Evolutionary conservation across 345 rosid species (phyloP), one percentile per base, ranked within the genome.

Genomic region (Citrus mangshanensis): DNA sequence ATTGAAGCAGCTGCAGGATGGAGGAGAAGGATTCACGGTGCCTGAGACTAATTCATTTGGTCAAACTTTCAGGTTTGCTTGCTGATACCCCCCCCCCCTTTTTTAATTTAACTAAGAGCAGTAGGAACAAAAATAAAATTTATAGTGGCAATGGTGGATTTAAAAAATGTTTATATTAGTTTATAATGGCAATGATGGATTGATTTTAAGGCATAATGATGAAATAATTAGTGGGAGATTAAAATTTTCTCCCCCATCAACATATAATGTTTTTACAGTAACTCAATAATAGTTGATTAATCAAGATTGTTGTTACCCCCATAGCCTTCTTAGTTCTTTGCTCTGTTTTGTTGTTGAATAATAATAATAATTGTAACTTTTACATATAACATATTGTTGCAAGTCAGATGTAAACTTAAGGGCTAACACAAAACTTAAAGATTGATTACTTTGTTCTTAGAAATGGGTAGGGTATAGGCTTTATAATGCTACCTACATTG

Each of bases 31-130:
- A 63, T 94, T 91, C 80, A 81, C 74, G 79, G 86, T 85, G 85
- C 93, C 95, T 22, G 58, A 82, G 1, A 81, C 89, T 46, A 94
- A 94, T 77, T 82, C 98, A 13, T 94, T 93, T 81, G 98, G 97
- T 72, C 93, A 89, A 70, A 89, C 89, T 35, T 94, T 94, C 82
- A 90, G 97, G 98, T 90, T 13, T 4, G 34, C 32, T 63, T 63
- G 35, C 19, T 30, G 16, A 34, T 34, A 32, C 12, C 9, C 34
- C 0, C 34, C n/a, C n/a, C n/a, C n/a, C n/a, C n/a, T 63, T 40
- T 40, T 9, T 40, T 2, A 40, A 40, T 40, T 40, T 40, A 40
- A 40, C 46, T 40, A 40, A 13, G 51, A 46, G 13, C 51, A 46
- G 5, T 13, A 12, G 51, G 51, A 3, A 46, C 51, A 46, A 46